Percentiles rank a stretch among this genome's conserved stretches.
phyloP scores from a whole-genome alignment of 2,329 filamentous ascomycete species.

The Aspergillus sp. region DNA sequence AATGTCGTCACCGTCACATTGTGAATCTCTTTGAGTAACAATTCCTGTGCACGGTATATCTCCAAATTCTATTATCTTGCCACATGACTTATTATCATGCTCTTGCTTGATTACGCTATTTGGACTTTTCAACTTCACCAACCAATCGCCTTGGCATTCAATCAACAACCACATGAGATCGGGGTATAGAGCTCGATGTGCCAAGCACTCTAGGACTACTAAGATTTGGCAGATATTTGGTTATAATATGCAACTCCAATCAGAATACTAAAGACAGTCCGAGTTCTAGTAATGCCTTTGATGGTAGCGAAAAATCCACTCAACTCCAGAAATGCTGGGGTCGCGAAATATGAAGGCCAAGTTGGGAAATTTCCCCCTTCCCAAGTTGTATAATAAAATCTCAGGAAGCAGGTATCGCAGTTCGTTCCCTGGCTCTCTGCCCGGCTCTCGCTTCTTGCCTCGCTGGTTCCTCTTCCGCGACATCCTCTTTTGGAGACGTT shows the following conservation, averaged over 20 bases:
- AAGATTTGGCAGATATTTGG: background rate
- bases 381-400: background rate
- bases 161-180: background rate
- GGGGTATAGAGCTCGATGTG: background rate
- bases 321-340: background rate
- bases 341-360: background rate
- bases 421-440: slow-evolving; percentile 24
- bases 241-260: background rate
- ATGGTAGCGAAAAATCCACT: background rate
- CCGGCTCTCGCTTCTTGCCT: slow-evolving; percentile 32
- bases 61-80: background rate
- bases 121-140: background rate
- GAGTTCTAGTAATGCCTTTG: background rate
- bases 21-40: background rate
- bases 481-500: slow-evolving; percentile 27
- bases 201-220: no score
- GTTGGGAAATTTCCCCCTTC: background rate
- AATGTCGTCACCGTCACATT: background rate
- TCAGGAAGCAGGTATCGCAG: slow-evolving; percentile 13
- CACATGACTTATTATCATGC: background rate
- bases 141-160: background rate
- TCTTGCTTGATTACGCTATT: background rate
- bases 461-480: slow-evolving; percentile 23
- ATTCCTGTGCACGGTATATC: background rate
- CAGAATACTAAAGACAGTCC: background rate